A percentile compares a stretch with the other conserved stretches of the same genome.
These are phyloP conservation scores for Podaxis pistillaris DNA, from an alignment of 768 basidiomycete genomes.

Conservation along the genomic window DNA sequence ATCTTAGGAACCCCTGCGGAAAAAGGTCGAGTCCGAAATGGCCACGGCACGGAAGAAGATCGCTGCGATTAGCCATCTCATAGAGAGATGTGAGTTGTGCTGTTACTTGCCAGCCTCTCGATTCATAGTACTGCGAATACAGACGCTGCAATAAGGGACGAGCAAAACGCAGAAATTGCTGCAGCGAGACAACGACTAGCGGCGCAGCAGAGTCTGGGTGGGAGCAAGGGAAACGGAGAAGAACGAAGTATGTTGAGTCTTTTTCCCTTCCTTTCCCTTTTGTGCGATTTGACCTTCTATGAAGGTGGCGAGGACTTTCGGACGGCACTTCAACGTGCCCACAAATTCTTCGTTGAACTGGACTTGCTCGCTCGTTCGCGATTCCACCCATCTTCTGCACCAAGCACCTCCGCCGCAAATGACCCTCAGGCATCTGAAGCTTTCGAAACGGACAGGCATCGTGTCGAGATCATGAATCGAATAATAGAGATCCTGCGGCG, in stretches of 20 bases:
- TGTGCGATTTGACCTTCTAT: not conserved
- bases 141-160: conserved; percentile 7
- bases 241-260: conserved; percentile 40
- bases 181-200: conserved; percentile 20
- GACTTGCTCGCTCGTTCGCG: conserved; percentile 41
- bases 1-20: conserved; percentile 58
- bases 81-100: conserved; percentile 48
- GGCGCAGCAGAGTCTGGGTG: conserved; percentile 17
- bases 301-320: conserved; percentile 65
- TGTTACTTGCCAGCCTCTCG: not conserved
- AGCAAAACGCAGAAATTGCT: conserved; percentile 11
- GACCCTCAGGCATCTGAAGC: conserved; percentile 28
- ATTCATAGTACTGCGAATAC: conserved; percentile 7
- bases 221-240: conserved; percentile 17
- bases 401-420: conserved; percentile 32
- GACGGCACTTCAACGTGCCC: conserved; percentile 66
- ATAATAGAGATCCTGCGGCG: conserved; percentile 66
- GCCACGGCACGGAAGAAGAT: conserved; percentile 76
- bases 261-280: not conserved
- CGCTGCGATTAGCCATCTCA: conserved; percentile 54
- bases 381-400: conserved; percentile 25
- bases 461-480: conserved; percentile 63
- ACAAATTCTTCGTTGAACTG: conserved; percentile 55
- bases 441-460: conserved; percentile 48
- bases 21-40: conserved; percentile 75